phyloP scores from a whole-genome alignment of 768 basidiomycete species.

The Agrocybe praecox region DNA sequence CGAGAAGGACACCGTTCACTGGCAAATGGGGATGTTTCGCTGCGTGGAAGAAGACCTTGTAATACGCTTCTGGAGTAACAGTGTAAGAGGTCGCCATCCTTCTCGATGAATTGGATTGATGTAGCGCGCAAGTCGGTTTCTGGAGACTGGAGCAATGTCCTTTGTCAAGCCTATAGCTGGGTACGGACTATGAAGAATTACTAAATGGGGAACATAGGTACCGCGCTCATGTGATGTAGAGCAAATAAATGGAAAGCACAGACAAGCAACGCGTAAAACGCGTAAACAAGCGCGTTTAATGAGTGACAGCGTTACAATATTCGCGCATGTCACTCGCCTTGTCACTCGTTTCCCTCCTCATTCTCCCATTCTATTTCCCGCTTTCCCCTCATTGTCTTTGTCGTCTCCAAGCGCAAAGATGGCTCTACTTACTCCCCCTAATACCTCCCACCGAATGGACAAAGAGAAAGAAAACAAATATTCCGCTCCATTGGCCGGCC shows the following conservation, averaged over 20 bases:
- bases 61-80: conserved; percentile 63
- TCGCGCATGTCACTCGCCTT: conserved; percentile 20
- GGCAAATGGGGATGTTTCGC: conserved; percentile 76
- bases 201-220: no score
- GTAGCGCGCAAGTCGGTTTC: no score
- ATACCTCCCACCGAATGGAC: conserved; percentile 48
- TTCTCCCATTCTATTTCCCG: conserved; percentile 10
- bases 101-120: no score
- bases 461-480: conserved; percentile 54
- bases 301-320: conserved; percentile 28
- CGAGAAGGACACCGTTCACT: conserved; percentile 82
- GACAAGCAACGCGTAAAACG: conserved; percentile 33
- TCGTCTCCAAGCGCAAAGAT: conserved; percentile 27
- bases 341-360: conserved; percentile 16
- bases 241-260: conserved; percentile 20
- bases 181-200: no score
- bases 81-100: conserved; percentile 40
- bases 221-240: neutral
- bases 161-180: neutral
- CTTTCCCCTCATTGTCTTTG: conserved; percentile 15
- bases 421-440: conserved; percentile 63
- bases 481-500: conserved; percentile 21
- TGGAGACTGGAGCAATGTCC: no score
- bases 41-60: conserved; percentile 77
- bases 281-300: conserved; percentile 41